Evolutionary conservation across 306 rosid genomes (phyloP).

Genomic region (Corylus americana): DNA sequence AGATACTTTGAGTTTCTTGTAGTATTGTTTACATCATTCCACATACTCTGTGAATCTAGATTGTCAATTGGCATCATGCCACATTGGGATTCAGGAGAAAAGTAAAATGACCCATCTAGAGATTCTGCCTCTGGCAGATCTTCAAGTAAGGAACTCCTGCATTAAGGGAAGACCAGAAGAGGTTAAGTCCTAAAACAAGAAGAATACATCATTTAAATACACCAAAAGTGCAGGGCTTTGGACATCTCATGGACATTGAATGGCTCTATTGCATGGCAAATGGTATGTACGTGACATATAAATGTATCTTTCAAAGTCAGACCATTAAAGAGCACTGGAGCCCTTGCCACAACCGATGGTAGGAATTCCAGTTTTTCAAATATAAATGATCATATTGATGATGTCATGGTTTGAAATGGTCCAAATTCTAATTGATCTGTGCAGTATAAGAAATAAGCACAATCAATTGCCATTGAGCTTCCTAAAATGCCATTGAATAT

Average conservation of each 20-base stretch:
- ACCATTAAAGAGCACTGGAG: conserved; percentile 30
- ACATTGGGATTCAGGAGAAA: conserved; percentile 42
- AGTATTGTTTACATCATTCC: conserved; percentile 15
- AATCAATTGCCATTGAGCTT: conserved; percentile 47
- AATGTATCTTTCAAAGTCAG: conserved; percentile 10
- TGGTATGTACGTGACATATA: conserved; percentile 18
- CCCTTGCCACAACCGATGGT: conserved; percentile 30
- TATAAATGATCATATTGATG: conserved; percentile 32
- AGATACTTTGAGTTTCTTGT: conserved; percentile 32
- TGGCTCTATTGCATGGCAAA: conserved; percentile 28
- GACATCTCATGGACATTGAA: conserved; percentile 52
- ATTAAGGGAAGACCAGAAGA: conserved; percentile 27
- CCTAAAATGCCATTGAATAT: conserved; percentile 36
- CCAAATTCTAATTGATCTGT: conserved; percentile 28
- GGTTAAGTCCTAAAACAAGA: conserved; percentile 29
- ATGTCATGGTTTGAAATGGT: conserved; percentile 30
- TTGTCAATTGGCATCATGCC: conserved; percentile 35
- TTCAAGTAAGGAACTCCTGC: conserved; percentile 69
- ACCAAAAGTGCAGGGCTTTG: conserved; percentile 19
- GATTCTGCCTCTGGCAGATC: conserved; percentile 50
- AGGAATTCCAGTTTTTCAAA: conserved; percentile 29
- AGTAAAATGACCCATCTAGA: conserved; percentile 39
- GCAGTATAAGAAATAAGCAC: conserved; percentile 40
- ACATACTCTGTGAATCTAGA: conserved; percentile 28
- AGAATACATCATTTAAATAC: conserved; percentile 1